Evolutionary conservation across 352 stramenopile genomes (phyloP), one percentile per base, ranked within the genome.

Genomic region (Pythium guiyangense): DNA sequence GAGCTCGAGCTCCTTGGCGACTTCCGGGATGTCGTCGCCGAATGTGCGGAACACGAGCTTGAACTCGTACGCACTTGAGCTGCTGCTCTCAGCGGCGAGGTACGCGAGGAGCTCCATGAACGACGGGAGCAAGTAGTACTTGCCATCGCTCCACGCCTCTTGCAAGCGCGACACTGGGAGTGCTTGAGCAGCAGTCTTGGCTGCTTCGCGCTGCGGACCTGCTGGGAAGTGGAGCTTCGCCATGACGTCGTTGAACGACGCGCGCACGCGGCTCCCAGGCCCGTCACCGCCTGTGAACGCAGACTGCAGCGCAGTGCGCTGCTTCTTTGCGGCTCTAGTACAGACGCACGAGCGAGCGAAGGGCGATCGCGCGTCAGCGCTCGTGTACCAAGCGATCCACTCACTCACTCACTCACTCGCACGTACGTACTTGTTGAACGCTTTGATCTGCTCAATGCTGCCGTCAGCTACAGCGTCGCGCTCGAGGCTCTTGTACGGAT

Each of bases 121-220:
- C 11, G 85, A 94, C 44, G 85, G 85, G 40, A 94, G 60, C 56
- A 94, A 49, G 53, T 92, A 93, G 67, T 89, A 94, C n/a, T 71
- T 70, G 27, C 84, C 84, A 31, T 88, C 71, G 43, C 63, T 63
- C 70, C 74, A 94, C 2, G 80, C 80, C 43, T 92, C 78, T 44
- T 90, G 79, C 3, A 92, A 69, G 18, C 70, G 57, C 12, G 74
- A 88, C 48, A 50, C 54, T 2, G 78, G 67, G 64, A 93, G 60
- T 22, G 49, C 65, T 9, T 49, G 53, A 4, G 81, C 79, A 22
- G 77, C 58, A 31, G 71, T 61, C 55, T 81, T 73, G 22, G 84
- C 82, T 0, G 76, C 66, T 12, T 88, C 70, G 17, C 79, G 77
- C 51, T 73, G 57, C 15, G 48, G 6, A 17, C 76, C 77, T 1